These are phyloP conservation scores for Phytophthora podocarpi DNA, from an alignment of 352 stramenopile genomes.

Conservation along the genomic window DNA sequence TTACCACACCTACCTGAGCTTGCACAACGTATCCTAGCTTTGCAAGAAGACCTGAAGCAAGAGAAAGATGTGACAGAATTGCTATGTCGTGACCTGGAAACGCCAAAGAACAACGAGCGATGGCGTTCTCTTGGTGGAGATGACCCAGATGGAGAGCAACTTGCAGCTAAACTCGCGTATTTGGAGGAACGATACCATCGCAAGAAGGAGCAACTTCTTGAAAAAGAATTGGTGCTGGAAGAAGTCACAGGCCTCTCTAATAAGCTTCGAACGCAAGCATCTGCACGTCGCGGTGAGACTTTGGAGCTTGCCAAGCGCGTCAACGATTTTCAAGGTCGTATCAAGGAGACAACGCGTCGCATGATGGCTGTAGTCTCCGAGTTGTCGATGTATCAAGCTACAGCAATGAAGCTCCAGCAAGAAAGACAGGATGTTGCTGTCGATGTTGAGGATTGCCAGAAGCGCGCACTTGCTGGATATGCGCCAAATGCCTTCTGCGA, in stretches of 20 bases:
- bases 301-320: slow-evolving; percentile 88
- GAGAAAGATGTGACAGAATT: slow-evolving; percentile 90
- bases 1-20: slow-evolving; percentile 84
- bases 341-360: slow-evolving; percentile 91
- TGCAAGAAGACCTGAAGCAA: slow-evolving; percentile 85
- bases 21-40: slow-evolving; percentile 74
- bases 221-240: slow-evolving; percentile 95
- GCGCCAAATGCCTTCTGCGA: slow-evolving; percentile 82
- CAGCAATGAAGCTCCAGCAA: slow-evolving; percentile 93
- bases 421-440: slow-evolving; percentile 84
- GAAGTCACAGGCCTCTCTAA: slow-evolving; percentile 90
- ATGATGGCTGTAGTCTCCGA: slow-evolving; percentile 96
- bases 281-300: slow-evolving; percentile 74
- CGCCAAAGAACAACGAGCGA: slow-evolving; percentile 84
- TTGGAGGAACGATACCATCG: slow-evolving; percentile 87
- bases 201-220: slow-evolving; percentile 93
- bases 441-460: slow-evolving; percentile 70
- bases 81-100: slow-evolving; percentile 92
- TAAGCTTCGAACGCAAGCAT: slow-evolving; percentile 85
- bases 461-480: slow-evolving; percentile 64
- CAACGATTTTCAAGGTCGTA: slow-evolving; percentile 90
- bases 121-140: slow-evolving; percentile 90
- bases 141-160: slow-evolving; percentile 90
- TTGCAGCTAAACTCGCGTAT: slow-evolving; percentile 83
- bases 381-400: slow-evolving; percentile 96